A percentile compares a stretch with the other conserved stretches of the same genome.
phyloP scores from a whole-genome alignment of 164 flowering plant species.

The Magnolia officinalis region DNA sequence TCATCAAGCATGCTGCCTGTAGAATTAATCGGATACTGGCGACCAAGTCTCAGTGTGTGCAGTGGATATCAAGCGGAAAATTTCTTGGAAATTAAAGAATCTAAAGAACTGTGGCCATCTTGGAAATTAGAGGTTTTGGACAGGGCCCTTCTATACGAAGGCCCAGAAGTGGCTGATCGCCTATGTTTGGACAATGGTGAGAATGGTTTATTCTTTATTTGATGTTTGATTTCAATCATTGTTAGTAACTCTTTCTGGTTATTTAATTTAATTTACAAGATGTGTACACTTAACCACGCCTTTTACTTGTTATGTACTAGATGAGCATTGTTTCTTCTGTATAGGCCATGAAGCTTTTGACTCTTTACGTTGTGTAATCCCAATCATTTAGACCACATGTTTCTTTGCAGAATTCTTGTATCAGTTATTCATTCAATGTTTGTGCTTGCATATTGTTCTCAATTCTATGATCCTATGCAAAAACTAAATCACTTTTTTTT shows the following conservation, averaged over 20 bases:
- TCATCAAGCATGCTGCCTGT: constrained; percentile 44
- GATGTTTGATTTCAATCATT: not conserved
- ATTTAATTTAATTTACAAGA: not conserved
- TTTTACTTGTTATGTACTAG: too few relatives aligned
- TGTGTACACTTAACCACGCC: not conserved
- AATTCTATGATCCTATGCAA: too few relatives aligned
- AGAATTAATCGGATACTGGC: constrained; percentile 47
- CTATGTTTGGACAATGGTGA: constrained; percentile 86
- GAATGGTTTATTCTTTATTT: constrained; percentile 6
- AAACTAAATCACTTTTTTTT: too few relatives aligned
- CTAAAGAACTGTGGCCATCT: constrained; percentile 35
- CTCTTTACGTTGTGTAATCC: too few relatives aligned
- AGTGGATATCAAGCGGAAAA: constrained; percentile 19
- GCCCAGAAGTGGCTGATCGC: constrained; percentile 75
- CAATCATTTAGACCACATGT: too few relatives aligned
- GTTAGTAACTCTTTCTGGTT: not conserved
- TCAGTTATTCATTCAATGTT: too few relatives aligned
- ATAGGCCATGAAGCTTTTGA: too few relatives aligned
- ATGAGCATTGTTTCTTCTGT: too few relatives aligned
- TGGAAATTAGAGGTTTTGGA: constrained; percentile 86
- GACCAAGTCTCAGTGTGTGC: constrained; percentile 18
- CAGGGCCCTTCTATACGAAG: constrained; percentile 72
- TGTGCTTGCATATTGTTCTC: too few relatives aligned
- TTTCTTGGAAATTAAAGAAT: constrained; percentile 19
- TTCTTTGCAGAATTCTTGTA: too few relatives aligned